Percentiles rank a stretch among this genome's conserved stretches.
These are phyloP conservation scores for Entoloma clypeatum DNA, from an alignment of 1,284 basidiomycete species.

Conservation along the genomic window DNA sequence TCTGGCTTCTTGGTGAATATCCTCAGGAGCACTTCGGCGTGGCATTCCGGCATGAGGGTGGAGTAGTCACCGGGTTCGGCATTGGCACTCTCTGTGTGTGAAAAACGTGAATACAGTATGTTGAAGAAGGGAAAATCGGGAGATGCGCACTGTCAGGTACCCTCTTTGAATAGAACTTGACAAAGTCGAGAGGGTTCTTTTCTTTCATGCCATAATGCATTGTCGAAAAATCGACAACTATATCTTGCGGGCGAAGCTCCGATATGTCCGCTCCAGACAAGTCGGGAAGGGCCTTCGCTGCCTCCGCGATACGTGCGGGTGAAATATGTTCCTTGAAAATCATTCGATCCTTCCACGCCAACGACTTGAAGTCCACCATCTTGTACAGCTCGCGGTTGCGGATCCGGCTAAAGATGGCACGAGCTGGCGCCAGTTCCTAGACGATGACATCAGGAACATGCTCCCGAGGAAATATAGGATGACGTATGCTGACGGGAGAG, in stretches of 20 bases:
- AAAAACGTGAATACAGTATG: conserved; percentile 1
- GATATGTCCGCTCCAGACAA: conserved; percentile 28
- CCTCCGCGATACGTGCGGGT: conserved; percentile 49
- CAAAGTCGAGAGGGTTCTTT: conserved; percentile 60
- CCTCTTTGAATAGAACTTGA: conserved; percentile 74
- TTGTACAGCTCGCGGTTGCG: conserved; percentile 62
- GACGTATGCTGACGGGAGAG: conserved; percentile 37
- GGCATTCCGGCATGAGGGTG: conserved; percentile 53
- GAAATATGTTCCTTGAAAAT: conserved; percentile 47
- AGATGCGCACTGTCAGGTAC: conserved; percentile 47
- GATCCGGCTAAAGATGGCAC: conserved; percentile 58
- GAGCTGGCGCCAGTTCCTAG: conserved; percentile 58
- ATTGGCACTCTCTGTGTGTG: conserved; percentile 34
- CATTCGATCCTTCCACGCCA: conserved; percentile 44
- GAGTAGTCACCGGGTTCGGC: conserved; percentile 59
- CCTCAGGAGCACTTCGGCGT: conserved; percentile 61
- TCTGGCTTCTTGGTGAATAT: conserved; percentile 62
- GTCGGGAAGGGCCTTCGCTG: conserved; percentile 33
- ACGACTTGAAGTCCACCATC: conserved; percentile 62
- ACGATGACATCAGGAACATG: not conserved
- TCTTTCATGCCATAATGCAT: conserved; percentile 76
- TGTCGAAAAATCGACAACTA: conserved; percentile 58
- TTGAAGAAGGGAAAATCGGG: not conserved
- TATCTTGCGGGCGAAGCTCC: conserved; percentile 42
- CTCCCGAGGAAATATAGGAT: not conserved